Evolutionary conservation across 805 yeast genomes (phyloP).

Genomic region (Candida pini): DNA sequence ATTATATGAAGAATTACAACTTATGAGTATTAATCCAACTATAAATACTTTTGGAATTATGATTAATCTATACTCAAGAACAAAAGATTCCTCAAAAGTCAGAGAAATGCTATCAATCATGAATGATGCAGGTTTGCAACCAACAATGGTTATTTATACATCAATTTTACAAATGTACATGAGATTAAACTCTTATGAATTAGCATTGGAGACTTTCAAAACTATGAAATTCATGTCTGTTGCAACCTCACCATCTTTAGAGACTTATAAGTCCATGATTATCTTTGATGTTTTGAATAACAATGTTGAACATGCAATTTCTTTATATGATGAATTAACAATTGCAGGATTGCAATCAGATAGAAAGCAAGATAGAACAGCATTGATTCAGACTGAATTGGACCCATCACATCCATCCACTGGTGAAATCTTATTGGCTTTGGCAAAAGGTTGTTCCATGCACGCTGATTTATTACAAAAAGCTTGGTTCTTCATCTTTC

Average conservation of each 20-base stretch:
- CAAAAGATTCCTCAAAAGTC: constrained; percentile 32
- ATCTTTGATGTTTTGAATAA: constrained; percentile 55
- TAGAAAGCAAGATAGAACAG: too few species aligned
- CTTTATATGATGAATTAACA: constrained; percentile 66
- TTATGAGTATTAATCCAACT: constrained; percentile 27
- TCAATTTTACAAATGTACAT: constrained; percentile 59
- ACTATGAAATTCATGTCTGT: constrained; percentile 76
- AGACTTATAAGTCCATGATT: constrained; percentile 68
- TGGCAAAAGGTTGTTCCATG: constrained; percentile 66
- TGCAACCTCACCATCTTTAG: constrained; percentile 59
- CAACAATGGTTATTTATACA: constrained; percentile 44
- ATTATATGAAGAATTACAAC: constrained; percentile 25
- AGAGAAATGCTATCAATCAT: constrained; percentile 34
- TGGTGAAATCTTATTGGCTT: constrained; percentile 40
- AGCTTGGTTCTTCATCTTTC: constrained; percentile 78
- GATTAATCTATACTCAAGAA: constrained; percentile 41
- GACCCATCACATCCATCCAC: constrained; percentile 21
- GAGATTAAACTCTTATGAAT: constrained; percentile 41
- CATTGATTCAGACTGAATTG: too few species aligned
- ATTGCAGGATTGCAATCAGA: neutral
- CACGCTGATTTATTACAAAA: constrained; percentile 39
- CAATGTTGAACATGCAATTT: constrained; percentile 69
- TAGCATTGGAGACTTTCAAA: constrained; percentile 72
- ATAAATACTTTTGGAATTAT: constrained; percentile 38
- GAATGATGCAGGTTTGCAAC: constrained; percentile 33